Base-by-base conservation (phyloP, 2,329 filamentous ascomycete genomes). In the Arthrobotrys sinensis region DNA sequence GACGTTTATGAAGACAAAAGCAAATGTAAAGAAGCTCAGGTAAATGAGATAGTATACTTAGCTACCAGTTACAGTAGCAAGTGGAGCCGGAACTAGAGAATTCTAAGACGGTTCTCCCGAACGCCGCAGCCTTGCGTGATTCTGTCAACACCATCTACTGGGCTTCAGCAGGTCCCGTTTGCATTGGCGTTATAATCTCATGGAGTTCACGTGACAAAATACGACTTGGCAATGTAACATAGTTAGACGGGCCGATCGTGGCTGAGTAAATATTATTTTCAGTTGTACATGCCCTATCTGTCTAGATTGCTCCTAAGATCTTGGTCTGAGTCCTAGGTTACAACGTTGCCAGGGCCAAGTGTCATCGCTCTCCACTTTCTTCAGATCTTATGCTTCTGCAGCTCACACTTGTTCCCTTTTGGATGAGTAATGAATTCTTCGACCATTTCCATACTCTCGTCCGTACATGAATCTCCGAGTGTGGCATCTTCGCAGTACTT, bases 391-490 rank as follows among this genome's bases (percentile, higher is more conserved):
- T 48, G 7, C 14, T 65, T 64, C 46, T 24, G 43, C 7, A 65
- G 28, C 38, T 73, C 69, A 32, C 38, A 55, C 24, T 69, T 76
- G 10, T 32, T 16, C 1, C 11, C 34, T 32, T 65, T 65, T 11
- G 65, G 65, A 11, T 28, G 10, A 19, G 60, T 46, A 3, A 43
- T 0, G 6, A 65, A 46, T 14, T 24, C 36, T 6, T 70, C 40
- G n/a, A 19, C 48, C 0, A 70, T 4, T 24, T 60, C 40, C 72
- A 76, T 76, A 14, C 64, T 69, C 16, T 76, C 65, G 28, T 76
- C 65, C 0, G 72, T 76, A 21, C 72, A 76, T 24, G 72, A 69
- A 12, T 76, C 65, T 8, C 55, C 64, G 3, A 70, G 57, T 12
- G 1, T 16, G 10, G 45, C 55, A 5, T 52, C 24, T 1, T 46